phyloP scores from a whole-genome alignment of 2,329 filamentous ascomycete genomes.

The Acrocalymma vagum region DNA sequence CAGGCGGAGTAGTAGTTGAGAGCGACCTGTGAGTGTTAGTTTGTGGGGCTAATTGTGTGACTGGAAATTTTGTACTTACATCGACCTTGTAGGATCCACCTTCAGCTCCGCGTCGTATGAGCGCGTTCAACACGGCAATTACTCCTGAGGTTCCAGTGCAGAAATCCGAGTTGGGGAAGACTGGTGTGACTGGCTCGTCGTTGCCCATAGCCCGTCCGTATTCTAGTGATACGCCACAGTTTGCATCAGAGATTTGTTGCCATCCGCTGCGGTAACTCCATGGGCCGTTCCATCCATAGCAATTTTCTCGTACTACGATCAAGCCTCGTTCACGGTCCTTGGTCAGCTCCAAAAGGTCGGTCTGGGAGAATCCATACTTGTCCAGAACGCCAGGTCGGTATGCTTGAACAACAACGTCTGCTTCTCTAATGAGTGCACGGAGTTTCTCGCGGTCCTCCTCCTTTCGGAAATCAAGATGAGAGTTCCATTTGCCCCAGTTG shows the following conservation, averaged over 20 bases:
- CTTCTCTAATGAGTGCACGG: constrained; percentile 53
- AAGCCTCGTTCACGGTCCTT: constrained; percentile 53
- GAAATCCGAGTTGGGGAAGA: constrained; percentile 56
- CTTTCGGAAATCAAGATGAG: constrained; percentile 53
- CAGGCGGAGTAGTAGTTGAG: constrained; percentile 50
- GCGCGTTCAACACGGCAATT: constrained; percentile 51
- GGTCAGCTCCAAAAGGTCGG: constrained; percentile 52
- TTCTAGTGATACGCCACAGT: constrained; percentile 54
- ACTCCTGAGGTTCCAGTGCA: constrained; percentile 56
- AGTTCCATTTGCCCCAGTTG: constrained; percentile 61
- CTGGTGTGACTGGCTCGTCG: constrained; percentile 54
- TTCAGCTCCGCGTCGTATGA: constrained; percentile 48
- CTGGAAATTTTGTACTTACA: no score
- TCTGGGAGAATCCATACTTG: constrained; percentile 54
- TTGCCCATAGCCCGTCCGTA: constrained; percentile 58
- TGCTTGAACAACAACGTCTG: constrained; percentile 61
- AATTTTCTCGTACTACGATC: constrained; percentile 61
- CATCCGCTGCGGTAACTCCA: constrained; percentile 59
- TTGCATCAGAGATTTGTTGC: constrained; percentile 63
- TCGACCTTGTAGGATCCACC: constrained; percentile 54
- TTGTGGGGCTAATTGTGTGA: background rate
- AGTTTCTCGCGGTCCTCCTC: constrained; percentile 50
- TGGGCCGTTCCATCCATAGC: constrained; percentile 62
- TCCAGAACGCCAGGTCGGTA: constrained; percentile 60
- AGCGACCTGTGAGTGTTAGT: constrained; percentile 28